phyloP scores from a whole-genome alignment of 2,329 filamentous ascomycete species.

The Hortaea werneckii region DNA sequence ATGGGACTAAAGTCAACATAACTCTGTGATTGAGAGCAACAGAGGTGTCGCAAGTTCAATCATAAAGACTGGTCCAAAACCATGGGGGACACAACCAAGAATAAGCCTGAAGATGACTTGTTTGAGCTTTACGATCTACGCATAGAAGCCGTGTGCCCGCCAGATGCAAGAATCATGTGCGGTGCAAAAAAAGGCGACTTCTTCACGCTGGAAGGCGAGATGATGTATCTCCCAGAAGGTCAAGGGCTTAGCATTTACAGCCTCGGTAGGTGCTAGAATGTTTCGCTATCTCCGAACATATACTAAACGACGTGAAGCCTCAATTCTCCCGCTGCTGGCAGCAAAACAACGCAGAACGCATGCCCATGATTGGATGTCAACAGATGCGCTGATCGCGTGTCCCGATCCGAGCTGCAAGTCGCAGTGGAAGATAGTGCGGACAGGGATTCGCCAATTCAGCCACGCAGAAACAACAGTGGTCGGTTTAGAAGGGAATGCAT shows the following conservation, averaged over 20 bases:
- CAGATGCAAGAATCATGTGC: slow-evolving; percentile 11
- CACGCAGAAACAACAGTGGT: slow-evolving; percentile 14
- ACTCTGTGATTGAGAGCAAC: too few species aligned
- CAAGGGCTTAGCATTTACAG: slow-evolving; percentile 17
- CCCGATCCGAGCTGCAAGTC: slow-evolving; percentile 12
- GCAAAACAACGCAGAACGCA: slow-evolving; percentile 12
- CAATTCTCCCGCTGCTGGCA: slow-evolving; percentile 13
- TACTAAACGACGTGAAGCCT: slow-evolving; percentile 4
- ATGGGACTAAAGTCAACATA: too few species aligned
- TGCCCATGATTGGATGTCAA: slow-evolving; percentile 14
- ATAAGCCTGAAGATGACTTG: slow-evolving; percentile 2
- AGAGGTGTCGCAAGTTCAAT: too few species aligned
- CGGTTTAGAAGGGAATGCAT: slow-evolving; percentile 4
- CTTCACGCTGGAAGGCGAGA: slow-evolving; percentile 14
- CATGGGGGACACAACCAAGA: too few species aligned
- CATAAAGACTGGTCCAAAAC: too few species aligned
- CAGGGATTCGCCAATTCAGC: slow-evolving; percentile 7
- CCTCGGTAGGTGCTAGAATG: slow-evolving; percentile 5
- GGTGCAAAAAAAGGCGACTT: slow-evolving; percentile 13
- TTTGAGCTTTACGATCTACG: slow-evolving; percentile 12
- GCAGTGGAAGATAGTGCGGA: slow-evolving; percentile 9
- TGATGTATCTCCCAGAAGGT: slow-evolving; percentile 11
- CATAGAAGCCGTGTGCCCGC: slow-evolving; percentile 12
- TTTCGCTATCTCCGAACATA: background rate
- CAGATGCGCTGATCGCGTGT: slow-evolving; percentile 13